Evolutionary conservation across 2,329 filamentous ascomycete species (phyloP), one percentile per base, ranked within the genome.

Genomic region (Tricladium varicosporioides): DNA sequence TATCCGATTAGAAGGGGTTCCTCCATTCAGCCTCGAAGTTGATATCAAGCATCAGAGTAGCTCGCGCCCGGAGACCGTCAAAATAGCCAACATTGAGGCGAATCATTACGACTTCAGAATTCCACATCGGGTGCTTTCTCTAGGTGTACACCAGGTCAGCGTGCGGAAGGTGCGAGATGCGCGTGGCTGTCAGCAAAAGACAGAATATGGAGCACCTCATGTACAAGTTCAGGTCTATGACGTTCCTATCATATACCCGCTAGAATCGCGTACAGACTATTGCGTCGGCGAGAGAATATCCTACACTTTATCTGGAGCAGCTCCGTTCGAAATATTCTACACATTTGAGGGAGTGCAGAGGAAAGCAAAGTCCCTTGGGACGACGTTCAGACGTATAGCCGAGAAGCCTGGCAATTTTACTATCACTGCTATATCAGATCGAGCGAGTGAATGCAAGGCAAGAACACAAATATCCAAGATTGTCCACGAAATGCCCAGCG

Each of bases 211-310:
- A 58, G 81, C 85, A 0, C 88, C 91, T 0, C 85, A 89, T 8
- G 91, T 99, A 14, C 89, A 95, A 68, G 89, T 99, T 49, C 88
- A 93, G 59, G 89, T 99, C 7, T 96, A 92, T 66, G 92, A 97
- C 67, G 91, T 94, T 0, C 94, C 94, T 1, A 89, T 89, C 5
- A 96, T 97, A 66, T 90, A 92, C 57, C 86, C 93, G 2, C 80
- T 96, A 36, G 92, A 97, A 69, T 86, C 89, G 19, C 86, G 89
- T 59, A 81, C 81, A 14, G 91, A 99, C 75, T 97, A 93, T 75
- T 99, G 94, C 73, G 92, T 99, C 10, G 94, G 95, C 63, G 94
- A 99, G 72, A 88, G 92, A 53, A 88, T 99, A 63, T 89, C 90
- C 2, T 99, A 96, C 75, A 92, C 91, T 0, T 84, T 99, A 5